Conservation (phyloP, 2,329 filamentous ascomycete species). For the Trichoderma sp. region DNA sequence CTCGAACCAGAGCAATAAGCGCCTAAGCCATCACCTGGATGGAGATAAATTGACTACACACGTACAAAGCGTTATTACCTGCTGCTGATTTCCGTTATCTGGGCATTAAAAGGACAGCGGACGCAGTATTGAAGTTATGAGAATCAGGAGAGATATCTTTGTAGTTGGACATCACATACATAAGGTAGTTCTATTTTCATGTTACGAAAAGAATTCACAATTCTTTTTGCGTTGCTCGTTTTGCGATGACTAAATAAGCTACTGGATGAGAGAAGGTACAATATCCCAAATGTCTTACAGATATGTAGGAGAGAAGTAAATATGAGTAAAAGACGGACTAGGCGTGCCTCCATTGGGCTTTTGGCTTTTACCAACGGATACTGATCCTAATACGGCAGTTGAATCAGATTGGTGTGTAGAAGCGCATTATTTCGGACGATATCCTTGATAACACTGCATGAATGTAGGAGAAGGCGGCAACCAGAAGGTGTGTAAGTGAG, state of each 20-base stretch:
- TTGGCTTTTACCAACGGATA: slow-evolving; percentile 1
- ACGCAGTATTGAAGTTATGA: background rate
- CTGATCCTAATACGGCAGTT: slow-evolving; percentile 9
- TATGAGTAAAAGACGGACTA: background rate
- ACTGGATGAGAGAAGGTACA: background rate
- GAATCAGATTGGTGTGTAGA: background rate
- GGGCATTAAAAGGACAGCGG: background rate
- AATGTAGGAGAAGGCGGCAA: background rate
- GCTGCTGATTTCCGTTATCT: background rate
- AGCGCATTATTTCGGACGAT: background rate
- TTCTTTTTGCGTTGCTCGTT: background rate
- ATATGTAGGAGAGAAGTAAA: background rate
- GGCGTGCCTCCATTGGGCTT: background rate
- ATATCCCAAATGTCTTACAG: background rate
- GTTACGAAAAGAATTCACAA: too few relatives aligned
- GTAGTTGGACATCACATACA: background rate
- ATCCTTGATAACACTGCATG: background rate
- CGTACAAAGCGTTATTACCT: background rate
- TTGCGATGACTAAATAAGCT: background rate
- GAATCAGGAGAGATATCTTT: background rate
- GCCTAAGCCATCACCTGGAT: background rate
- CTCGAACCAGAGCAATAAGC: background rate
- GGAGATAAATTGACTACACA: background rate
- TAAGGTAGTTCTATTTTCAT: background rate
- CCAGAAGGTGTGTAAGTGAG: background rate